Evolutionary conservation across 2,329 filamentous ascomycete species (phyloP).

Genomic region (Stachybotrys chlorohalonatus): DNA sequence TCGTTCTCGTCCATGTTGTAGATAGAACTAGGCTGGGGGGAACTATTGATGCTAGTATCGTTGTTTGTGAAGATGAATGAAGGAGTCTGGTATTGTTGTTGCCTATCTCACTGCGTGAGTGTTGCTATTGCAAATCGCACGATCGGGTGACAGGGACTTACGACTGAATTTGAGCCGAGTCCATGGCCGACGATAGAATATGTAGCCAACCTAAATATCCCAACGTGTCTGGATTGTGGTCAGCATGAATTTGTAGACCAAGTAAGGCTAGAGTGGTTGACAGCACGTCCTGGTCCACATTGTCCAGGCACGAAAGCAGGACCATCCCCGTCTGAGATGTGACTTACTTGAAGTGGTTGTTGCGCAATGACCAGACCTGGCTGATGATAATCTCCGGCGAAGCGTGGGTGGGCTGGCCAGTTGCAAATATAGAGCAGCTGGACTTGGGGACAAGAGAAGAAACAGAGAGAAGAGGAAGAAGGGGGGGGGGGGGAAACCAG

Average conservation of each 20-base stretch:
- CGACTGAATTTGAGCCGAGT: slow-evolving; percentile 42
- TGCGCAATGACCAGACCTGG: slow-evolving; percentile 18
- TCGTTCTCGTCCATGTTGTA: slow-evolving; percentile 40
- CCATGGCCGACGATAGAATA: slow-evolving; percentile 29
- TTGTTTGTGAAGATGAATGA: slow-evolving; percentile 39
- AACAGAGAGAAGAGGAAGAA: background rate
- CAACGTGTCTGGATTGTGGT: slow-evolving; percentile 13
- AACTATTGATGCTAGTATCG: slow-evolving; percentile 38
- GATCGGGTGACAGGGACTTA: slow-evolving; percentile 27
- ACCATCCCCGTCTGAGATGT: slow-evolving; percentile 16
- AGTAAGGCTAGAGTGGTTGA: slow-evolving; percentile 11
- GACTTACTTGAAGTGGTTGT: slow-evolving; percentile 18
- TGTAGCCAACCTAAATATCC: slow-evolving; percentile 13
- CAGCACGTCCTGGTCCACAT: slow-evolving; percentile 13
- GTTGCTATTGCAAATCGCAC: slow-evolving; percentile 9
- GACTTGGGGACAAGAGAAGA: background rate
- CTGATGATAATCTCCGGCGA: slow-evolving; percentile 20
- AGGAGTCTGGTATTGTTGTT: slow-evolving; percentile 29
- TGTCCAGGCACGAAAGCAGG: slow-evolving; percentile 18
- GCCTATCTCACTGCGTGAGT: slow-evolving; percentile 7
- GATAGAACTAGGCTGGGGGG: slow-evolving; percentile 30
- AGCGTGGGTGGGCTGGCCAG: slow-evolving; percentile 5
- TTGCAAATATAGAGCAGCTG: background rate
- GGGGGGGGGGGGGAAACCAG: too few species aligned
- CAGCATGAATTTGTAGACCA: slow-evolving; percentile 16